Conservation (phyloP, 305 asterid species). For the Ilex paraguariensis region DNA sequence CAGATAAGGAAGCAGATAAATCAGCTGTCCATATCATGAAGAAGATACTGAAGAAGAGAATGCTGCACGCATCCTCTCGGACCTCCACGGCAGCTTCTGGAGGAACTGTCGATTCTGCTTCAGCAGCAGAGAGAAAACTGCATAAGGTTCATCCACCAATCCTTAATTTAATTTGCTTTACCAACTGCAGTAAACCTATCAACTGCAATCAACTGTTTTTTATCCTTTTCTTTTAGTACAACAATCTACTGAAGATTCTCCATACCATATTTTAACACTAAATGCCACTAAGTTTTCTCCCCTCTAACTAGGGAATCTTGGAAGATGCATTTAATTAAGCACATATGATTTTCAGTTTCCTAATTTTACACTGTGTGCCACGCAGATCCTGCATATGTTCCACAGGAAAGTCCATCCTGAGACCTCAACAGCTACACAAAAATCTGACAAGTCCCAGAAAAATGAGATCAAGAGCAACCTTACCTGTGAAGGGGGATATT, state of each 20-base stretch:
- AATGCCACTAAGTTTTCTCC: no score
- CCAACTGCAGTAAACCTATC: no score
- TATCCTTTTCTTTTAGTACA: no score
- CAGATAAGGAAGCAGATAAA: conserved; percentile 55
- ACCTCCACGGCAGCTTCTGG: conserved; percentile 36
- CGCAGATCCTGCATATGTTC: conserved; percentile 86
- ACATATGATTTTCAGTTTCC: background rate
- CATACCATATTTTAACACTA: no score
- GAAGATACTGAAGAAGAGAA: conserved; percentile 56
- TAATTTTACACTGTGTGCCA: conserved; percentile 15
- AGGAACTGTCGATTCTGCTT: conserved; percentile 36
- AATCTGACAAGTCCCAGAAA: conserved; percentile 31
- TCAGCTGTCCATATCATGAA: conserved; percentile 67
- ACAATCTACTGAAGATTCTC: no score
- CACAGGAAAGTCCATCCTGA: conserved; percentile 95
- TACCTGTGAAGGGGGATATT: conserved; percentile 19
- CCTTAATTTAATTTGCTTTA: background rate
- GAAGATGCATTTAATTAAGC: no score
- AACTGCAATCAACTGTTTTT: no score
- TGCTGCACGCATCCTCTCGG: conserved; percentile 38
- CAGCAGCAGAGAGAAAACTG: conserved; percentile 59
- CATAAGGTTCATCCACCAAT: conserved; percentile 44
- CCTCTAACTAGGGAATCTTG: no score
- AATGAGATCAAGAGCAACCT: conserved; percentile 33
- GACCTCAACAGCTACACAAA: conserved; percentile 28